These are phyloP conservation scores for Tetrahymena elliotti DNA, from an alignment of 73 alveolate species.

Conservation along the genomic window DNA sequence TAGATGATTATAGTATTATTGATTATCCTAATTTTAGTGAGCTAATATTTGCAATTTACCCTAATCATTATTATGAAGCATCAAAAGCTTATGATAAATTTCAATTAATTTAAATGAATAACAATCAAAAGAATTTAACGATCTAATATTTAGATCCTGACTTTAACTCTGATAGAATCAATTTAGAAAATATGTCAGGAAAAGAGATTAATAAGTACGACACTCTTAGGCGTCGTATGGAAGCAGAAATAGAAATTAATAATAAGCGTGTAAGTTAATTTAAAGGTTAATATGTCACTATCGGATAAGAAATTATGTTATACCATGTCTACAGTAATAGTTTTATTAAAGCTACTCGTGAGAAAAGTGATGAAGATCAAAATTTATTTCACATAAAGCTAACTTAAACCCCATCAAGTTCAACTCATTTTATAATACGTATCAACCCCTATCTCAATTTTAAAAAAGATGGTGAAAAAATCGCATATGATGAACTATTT, in stretches of 20 bases:
- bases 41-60: background rate
- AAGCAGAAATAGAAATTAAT: background rate
- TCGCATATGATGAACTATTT: background rate
- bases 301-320: background rate
- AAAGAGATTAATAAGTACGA: background rate
- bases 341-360: background rate
- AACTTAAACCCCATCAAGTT: background rate
- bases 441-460: background rate
- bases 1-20: background rate
- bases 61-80: background rate
- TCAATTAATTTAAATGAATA: background rate
- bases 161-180: background rate
- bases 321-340: background rate
- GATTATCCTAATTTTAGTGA: background rate
- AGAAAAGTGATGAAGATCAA: background rate
- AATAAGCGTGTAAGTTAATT: background rate
- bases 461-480: background rate
- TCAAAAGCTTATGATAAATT: background rate
- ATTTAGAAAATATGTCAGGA: background rate
- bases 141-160: background rate
- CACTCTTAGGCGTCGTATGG: background rate
- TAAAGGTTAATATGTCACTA: background rate
- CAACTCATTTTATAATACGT: background rate
- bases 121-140: background rate
- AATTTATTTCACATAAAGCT: background rate